A percentile compares a stretch with the other conserved stretches of the same genome.
phyloP scores from a whole-genome alignment of 2,329 filamentous ascomycete species.

The Claviceps spartinae region DNA sequence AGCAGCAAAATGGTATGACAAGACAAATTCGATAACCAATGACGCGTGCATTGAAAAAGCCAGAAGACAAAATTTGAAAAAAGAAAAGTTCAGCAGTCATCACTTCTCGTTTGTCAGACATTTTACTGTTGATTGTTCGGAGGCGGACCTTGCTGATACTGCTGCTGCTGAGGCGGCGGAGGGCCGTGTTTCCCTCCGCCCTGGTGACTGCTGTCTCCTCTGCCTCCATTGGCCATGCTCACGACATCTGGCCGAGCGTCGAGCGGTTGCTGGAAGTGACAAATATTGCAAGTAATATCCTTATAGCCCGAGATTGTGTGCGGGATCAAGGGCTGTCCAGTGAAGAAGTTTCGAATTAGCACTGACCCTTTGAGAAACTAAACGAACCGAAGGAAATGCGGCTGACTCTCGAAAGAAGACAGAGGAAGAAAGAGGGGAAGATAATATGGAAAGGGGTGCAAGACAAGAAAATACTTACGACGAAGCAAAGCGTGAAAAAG shows the following conservation, averaged over 20 bases:
- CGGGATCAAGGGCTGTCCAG: slow-evolving; percentile 50
- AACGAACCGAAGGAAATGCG: background rate
- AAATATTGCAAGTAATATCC: slow-evolving; percentile 61
- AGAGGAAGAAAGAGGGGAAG: background rate
- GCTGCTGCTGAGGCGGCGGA: slow-evolving; percentile 11
- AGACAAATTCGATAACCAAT: too few species aligned
- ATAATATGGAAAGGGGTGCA: background rate
- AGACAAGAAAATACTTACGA: slow-evolving; percentile 32
- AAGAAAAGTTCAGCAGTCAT: background rate
- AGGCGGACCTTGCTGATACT: background rate
- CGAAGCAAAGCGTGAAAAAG: slow-evolving; percentile 71
- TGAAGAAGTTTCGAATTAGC: background rate
- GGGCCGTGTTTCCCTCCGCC: slow-evolving; percentile 18
- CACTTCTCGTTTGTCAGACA: background rate
- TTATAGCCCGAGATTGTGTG: slow-evolving; percentile 54
- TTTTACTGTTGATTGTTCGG: background rate
- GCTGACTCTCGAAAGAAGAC: background rate
- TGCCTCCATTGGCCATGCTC: slow-evolving; percentile 33
- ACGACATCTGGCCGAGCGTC: slow-evolving; percentile 42
- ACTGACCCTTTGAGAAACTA: too few species aligned
- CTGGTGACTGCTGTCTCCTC: background rate
- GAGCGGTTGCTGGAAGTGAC: slow-evolving; percentile 59
- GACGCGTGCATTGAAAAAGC: background rate
- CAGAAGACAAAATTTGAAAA: background rate
- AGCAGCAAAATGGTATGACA: too few species aligned